Base-by-base conservation (phyloP, 2,329 filamentous ascomycete genomes). In the Monosporascus sp. region DNA sequence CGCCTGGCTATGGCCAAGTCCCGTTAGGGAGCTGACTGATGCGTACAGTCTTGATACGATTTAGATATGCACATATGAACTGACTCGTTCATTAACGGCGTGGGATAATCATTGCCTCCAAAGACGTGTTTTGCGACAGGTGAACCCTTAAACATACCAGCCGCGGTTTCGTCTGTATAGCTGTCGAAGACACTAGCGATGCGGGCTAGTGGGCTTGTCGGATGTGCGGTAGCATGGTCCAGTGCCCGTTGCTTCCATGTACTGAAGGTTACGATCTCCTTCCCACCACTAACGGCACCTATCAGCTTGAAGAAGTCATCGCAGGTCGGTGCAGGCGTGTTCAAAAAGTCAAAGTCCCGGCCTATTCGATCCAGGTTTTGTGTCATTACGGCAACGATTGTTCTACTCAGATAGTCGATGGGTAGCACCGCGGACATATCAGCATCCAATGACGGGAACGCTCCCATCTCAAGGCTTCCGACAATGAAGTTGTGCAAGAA, bases 401-500 rank as follows among this genome's bases (percentile, higher is more conserved):
- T 62, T 35, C 52, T 56, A 44, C 61, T 55, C 15, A 67, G 58
- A 50, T 66, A 66, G 53, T 66, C 65, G 48, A 66, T 52, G 31
- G 65, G 65, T 31, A 66, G 56, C 44, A 64, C 62, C 22, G 55
- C 48, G 3, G 62, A 62, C 51, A 67, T 54, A 48, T 62, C 57
- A 18, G 60, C 61, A 46, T 64, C 53, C 17, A 67, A n/a, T 9
- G 53, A 56, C 2, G 64, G 64, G 47, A 66, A 66, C 14, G 52
- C 55, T 3, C 65, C 65, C 56, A 66, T 49, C 46, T 66, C 59
- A 9, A 67, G 54, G 48, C 63, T 55, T 24, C 63, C 64, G 9
- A 44, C 50, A 38, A 67, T 59, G 15, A 66, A 54, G 51, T 62
- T 66, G 54, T 66, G 58, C 25, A 67, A 51, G 50, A 67, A 66